A percentile compares a stretch with the other conserved stretches of the same genome.
Conservation (phyloP, 495 filamentous ascomycete genomes). For the Penicillium crystallinum region DNA sequence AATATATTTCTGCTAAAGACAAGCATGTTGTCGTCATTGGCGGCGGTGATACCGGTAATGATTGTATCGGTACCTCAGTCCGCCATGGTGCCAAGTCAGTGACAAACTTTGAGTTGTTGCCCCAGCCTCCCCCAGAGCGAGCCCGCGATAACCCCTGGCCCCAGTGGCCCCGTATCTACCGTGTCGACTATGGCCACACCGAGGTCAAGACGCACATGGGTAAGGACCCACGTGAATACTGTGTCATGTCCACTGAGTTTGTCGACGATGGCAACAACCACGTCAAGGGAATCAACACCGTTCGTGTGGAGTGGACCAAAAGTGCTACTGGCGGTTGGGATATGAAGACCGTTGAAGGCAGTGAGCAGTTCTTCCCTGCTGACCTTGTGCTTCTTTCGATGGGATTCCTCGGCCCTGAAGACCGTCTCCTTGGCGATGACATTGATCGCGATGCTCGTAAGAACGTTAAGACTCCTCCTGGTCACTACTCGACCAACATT, state of each 20-base stretch:
- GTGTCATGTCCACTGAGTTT: slow-evolving; percentile 98
- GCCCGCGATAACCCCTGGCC: slow-evolving; percentile 98
- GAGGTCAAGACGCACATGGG: slow-evolving; percentile 98
- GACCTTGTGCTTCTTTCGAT: slow-evolving; percentile 96
- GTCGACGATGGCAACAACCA: slow-evolving; percentile 84
- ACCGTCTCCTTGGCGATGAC: slow-evolving; percentile 74
- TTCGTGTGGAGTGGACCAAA: slow-evolving; percentile 97
- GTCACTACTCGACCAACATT: slow-evolving; percentile 83
- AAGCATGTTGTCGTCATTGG: slow-evolving; percentile 98
- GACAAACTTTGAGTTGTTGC: slow-evolving; percentile 95
- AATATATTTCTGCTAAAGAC: slow-evolving; percentile 94
- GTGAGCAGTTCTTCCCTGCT: slow-evolving; percentile 94
- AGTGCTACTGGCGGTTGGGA: slow-evolving; percentile 89
- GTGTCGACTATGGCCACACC: slow-evolving; percentile 94
- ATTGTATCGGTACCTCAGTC: slow-evolving; percentile 98
- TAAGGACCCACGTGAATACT: slow-evolving; percentile 96
- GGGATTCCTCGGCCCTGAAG: slow-evolving; percentile 97
- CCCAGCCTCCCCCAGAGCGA: slow-evolving; percentile 89
- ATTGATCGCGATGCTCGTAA: slow-evolving; percentile 92
- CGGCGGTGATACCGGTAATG: slow-evolving; percentile 97
- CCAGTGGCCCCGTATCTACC: slow-evolving; percentile 98
- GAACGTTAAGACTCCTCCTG: slow-evolving; percentile 95
- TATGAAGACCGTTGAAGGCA: slow-evolving; percentile 96
- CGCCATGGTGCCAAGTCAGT: slow-evolving; percentile 96
- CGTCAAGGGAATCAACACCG: slow-evolving; percentile 95